These are phyloP conservation scores for Boehmeria nivea DNA, from an alignment of 306 rosid species.

Conservation along the genomic window DNA sequence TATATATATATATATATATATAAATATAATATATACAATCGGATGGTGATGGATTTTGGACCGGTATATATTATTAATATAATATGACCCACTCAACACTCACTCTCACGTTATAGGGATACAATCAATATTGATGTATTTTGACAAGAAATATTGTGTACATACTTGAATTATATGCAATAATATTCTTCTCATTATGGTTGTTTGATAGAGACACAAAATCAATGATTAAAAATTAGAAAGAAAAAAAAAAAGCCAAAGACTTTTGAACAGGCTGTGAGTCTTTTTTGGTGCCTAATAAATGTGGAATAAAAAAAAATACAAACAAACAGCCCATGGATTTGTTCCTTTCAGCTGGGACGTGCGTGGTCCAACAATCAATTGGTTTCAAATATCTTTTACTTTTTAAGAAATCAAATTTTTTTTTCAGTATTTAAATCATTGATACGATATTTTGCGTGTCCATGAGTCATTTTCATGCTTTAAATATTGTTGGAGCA, in stretches of 20 bases:
- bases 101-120: neutral
- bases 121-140: neutral
- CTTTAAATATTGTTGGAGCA: neutral
- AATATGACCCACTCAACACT: neutral
- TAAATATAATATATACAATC: too few relatives aligned
- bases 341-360: slow-evolving; percentile 5
- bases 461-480: too few relatives aligned
- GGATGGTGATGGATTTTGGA: slow-evolving; percentile 2
- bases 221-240: neutral
- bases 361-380: slow-evolving; percentile 1
- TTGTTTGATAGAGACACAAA: slow-evolving; percentile 3
- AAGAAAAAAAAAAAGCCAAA: too few relatives aligned
- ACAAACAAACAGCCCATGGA: slow-evolving; percentile 14
- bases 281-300: neutral
- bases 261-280: slow-evolving; percentile 3
- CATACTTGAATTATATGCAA: neutral
- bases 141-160: neutral
- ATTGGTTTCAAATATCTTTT: neutral
- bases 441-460: too few relatives aligned
- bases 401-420: neutral
- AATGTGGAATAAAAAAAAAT: neutral
- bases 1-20: too few relatives aligned
- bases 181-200: neutral
- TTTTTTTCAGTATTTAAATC: too few relatives aligned
- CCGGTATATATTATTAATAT: too few relatives aligned